Evolutionary conservation across 345 rosid species (phyloP).

Genomic region (Camelina laxa): DNA sequence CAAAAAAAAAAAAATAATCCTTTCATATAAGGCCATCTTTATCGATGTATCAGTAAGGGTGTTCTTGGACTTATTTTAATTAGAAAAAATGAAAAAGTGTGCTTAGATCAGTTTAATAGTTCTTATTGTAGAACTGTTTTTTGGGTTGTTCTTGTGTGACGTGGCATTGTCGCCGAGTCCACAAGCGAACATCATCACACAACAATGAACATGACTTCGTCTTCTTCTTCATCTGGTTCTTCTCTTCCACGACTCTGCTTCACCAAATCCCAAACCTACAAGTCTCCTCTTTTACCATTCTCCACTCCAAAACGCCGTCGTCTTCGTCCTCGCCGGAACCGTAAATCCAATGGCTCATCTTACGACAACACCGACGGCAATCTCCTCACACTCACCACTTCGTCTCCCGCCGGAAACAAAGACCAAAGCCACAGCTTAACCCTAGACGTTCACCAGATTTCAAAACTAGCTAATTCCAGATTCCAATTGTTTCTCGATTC

Average conservation of each 20-base stretch:
- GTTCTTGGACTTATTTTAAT: too few species aligned
- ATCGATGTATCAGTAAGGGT: too few species aligned
- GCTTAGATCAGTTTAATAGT: too few species aligned
- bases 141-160: too few species aligned
- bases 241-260: constrained; percentile 37
- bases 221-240: constrained; percentile 25
- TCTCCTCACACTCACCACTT: constrained; percentile 31
- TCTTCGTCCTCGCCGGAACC: constrained; percentile 36
- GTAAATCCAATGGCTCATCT: constrained; percentile 16
- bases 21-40: too few species aligned
- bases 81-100: too few species aligned
- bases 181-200: constrained; percentile 21
- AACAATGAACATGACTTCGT: constrained; percentile 38
- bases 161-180: constrained; percentile 1
- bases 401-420: constrained; percentile 35
- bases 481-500: constrained; percentile 50
- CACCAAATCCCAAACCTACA: constrained; percentile 43
- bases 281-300: constrained; percentile 52
- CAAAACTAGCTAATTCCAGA: constrained; percentile 50
- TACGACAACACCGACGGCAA: constrained; percentile 11
- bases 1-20: too few species aligned
- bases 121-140: too few species aligned
- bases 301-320: constrained; percentile 61
- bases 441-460: constrained; percentile 58
- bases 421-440: constrained; percentile 57